Conservation (phyloP, 441 rosid genomes). For the Adansonia rubrostipa region DNA sequence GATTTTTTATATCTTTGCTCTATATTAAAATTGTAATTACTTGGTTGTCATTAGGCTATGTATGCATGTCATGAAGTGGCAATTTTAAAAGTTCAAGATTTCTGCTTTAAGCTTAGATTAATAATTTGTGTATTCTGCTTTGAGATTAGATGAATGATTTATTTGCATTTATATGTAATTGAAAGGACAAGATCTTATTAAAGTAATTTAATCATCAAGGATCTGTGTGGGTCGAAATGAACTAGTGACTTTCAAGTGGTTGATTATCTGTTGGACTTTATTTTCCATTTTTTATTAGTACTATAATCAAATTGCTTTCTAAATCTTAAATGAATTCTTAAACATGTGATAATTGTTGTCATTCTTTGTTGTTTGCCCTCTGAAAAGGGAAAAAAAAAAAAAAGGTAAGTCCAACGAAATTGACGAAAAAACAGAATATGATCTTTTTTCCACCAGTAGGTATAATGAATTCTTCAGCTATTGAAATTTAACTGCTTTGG, state of each 20-base stretch:
- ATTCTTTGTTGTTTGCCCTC: neutral
- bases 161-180: neutral
- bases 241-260: neutral
- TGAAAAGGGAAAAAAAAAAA: neutral
- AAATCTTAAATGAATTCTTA: too few relatives aligned
- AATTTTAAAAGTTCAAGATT: neutral
- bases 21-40: neutral
- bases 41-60: neutral
- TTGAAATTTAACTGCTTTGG: neutral
- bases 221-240: neutral
- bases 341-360: too few relatives aligned
- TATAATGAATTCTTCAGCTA: neutral
- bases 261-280: neutral
- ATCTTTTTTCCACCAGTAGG: neutral
- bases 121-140: neutral
- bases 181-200: neutral
- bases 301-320: neutral
- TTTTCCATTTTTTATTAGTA: neutral
- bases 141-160: too few relatives aligned
- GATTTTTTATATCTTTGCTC: neutral
- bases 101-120: neutral
- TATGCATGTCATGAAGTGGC: conserved; percentile 18
- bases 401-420: neutral
- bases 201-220: neutral
- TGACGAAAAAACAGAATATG: neutral